Conservation (phyloP, 2,329 filamentous ascomycete genomes). For the Aurifilum marmelostoma region DNA sequence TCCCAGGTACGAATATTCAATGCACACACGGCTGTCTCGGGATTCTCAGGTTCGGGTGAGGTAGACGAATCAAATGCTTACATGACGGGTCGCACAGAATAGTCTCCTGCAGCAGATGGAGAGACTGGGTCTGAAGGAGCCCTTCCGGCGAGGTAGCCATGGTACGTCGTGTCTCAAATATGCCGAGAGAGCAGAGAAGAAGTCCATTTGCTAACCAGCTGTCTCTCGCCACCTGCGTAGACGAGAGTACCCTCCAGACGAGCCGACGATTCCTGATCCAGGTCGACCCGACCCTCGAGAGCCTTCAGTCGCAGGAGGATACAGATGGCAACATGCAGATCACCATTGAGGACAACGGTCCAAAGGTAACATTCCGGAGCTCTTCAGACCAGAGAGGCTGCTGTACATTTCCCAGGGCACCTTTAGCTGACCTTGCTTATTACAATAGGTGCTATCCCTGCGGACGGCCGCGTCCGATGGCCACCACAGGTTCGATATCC, state of each 20-base stretch:
- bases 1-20: constrained; percentile 50
- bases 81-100: constrained; percentile 45
- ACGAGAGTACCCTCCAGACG: constrained; percentile 70
- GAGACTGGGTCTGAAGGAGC: constrained; percentile 54
- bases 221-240: constrained; percentile 48
- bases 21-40: neutral
- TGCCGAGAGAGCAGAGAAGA: neutral
- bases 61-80: constrained; percentile 37
- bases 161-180: constrained; percentile 44
- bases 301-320: constrained; percentile 82
- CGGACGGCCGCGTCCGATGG: constrained; percentile 86
- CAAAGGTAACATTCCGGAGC: constrained; percentile 65
- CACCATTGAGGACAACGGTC: constrained; percentile 92
- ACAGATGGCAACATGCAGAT: constrained; percentile 96
- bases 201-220: constrained; percentile 12
- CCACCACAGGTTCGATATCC: constrained; percentile 84
- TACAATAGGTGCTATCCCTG: constrained; percentile 72
- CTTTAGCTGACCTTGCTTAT: constrained; percentile 23
- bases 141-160: constrained; percentile 62
- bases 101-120: constrained; percentile 57
- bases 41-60: constrained; percentile 1
- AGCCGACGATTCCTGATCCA: constrained; percentile 81
- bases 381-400: neutral
- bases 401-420: neutral
- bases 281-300: constrained; percentile 81